Base-by-base conservation (phyloP, 2,329 filamentous ascomycete species). In the Colletotrichum sublineola region DNA sequence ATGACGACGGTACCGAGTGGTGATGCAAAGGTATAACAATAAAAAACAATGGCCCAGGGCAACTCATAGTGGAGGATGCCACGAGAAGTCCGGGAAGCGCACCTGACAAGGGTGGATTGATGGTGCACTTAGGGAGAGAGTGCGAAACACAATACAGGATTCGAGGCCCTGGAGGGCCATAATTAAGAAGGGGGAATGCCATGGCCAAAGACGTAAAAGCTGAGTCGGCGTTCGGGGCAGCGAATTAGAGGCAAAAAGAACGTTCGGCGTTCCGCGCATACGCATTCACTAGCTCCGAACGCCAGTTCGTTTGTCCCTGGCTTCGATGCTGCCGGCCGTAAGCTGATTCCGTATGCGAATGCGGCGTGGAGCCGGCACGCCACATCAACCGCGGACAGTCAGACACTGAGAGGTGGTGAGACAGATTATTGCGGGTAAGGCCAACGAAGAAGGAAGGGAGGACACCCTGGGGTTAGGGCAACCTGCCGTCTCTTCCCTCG, bases 281-380 rank as follows among this genome's bases (percentile, higher is more conserved):
- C 65, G 57, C 57, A 58, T 63, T 63, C 58, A 48, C 61, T 71
- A 66, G 60, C 61, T 55, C 62, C 12, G 62, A 64, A 55, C 24
- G n/a, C 55, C 56, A 56, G 42, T 33, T 63, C 44, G 60, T 61
- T 65, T 69, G 67, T 71, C 40, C 60, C 50, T 62, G 44, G 61
- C 15, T 24, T 55, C 67, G 40, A 48, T 55, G 70, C 67, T 70
- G 70, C 67, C 70, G 70, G 70, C 70, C 70, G 70, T 73, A 73
- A 73, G 67, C 60, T 42, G 60, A 62, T 40, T 40, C 55, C 40
- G 48, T 71, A 44, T 38, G 70, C 60, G 67, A 71, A 62, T 60
- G 61, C 70, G 67, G 64, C 68, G 42, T 63, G 52, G 50, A 57
- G 33, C 68, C 68, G 64, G 50, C 68, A 44, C 68, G 65, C 68